These are phyloP conservation scores for Paramarasmius palmivorus DNA, from an alignment of 1,284 basidiomycete species.

Conservation along the genomic window DNA sequence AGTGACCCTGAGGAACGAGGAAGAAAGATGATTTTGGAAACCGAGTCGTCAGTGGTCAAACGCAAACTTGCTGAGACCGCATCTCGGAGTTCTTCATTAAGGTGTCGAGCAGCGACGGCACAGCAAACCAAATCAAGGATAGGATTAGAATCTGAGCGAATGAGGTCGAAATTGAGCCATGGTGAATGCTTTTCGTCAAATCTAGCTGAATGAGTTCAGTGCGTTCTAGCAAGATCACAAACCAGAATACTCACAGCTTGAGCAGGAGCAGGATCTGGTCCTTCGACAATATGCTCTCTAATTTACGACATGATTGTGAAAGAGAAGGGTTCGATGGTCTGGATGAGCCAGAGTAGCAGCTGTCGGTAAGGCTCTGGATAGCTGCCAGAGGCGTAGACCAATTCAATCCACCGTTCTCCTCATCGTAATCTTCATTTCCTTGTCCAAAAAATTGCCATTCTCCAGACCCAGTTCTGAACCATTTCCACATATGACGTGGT, in stretches of 20 bases:
- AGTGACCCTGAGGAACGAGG: conserved; percentile 7
- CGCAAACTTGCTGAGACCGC: conserved; percentile 6
- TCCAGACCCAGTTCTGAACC: not conserved
- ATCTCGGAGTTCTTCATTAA: not conserved
- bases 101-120: conserved; percentile 12
- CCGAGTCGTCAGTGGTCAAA: conserved; percentile 5
- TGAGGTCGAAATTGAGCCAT: conserved; percentile 11
- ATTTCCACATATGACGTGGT: conserved; percentile 10
- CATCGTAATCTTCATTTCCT: not conserved
- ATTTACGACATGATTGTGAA: not conserved
- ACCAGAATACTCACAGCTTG: conserved; percentile 2
- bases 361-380: conserved; percentile 1
- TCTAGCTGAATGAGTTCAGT: not conserved
- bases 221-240: not conserved
- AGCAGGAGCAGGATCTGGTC: conserved; percentile 9
- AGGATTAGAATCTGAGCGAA: conserved; percentile 4
- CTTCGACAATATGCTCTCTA: conserved; percentile 8
- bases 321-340: not conserved
- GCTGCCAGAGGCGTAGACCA: conserved; percentile 12
- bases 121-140: conserved; percentile 15
- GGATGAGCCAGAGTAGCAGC: not conserved
- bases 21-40: conserved; percentile 11
- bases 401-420: too few relatives aligned
- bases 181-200: conserved; percentile 13
- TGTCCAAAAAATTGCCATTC: conserved; percentile 5